phyloP scores from a whole-genome alignment of 1,284 basidiomycete genomes.

The Fistulinella cinereoalba region DNA sequence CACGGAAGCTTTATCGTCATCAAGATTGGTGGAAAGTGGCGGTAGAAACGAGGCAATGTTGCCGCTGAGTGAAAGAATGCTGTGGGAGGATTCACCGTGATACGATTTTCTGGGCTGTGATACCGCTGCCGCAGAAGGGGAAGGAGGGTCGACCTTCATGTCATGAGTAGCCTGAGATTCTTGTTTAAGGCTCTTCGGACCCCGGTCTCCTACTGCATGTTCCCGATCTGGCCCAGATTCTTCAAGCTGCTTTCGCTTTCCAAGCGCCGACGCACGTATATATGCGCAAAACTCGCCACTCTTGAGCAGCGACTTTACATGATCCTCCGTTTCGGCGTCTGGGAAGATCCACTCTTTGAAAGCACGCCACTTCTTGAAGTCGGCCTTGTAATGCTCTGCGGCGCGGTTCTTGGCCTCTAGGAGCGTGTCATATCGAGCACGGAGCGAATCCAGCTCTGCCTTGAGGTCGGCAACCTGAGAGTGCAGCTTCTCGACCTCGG shows the following conservation, averaged over 20 bases:
- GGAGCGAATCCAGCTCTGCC: slow-evolving; percentile 38
- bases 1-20: not conserved
- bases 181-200: slow-evolving; percentile 3
- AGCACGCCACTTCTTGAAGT: slow-evolving; percentile 49
- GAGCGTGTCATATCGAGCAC: slow-evolving; percentile 42
- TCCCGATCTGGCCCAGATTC: slow-evolving; percentile 14
- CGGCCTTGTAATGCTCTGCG: slow-evolving; percentile 44
- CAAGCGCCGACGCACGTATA: slow-evolving; percentile 18
- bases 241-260: slow-evolving; percentile 31
- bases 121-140: not conserved
- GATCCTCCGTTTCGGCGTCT: slow-evolving; percentile 33
- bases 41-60: slow-evolving; percentile 11
- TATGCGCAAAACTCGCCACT: slow-evolving; percentile 8
- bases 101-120: slow-evolving; percentile 19
- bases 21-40: not conserved
- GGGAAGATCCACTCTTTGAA: slow-evolving; percentile 45
- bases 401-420: slow-evolving; percentile 39
- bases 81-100: slow-evolving; percentile 12
- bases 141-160: slow-evolving; percentile 1
- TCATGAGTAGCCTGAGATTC: slow-evolving; percentile 3
- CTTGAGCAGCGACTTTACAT: slow-evolving; percentile 16
- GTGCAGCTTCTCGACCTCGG: slow-evolving; percentile 7
- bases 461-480: slow-evolving; percentile 26
- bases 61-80: slow-evolving; percentile 1
- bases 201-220: not conserved